These are phyloP conservation scores for Ramularia endophylla DNA, from an alignment of 2,329 filamentous ascomycete species.

Conservation along the genomic window DNA sequence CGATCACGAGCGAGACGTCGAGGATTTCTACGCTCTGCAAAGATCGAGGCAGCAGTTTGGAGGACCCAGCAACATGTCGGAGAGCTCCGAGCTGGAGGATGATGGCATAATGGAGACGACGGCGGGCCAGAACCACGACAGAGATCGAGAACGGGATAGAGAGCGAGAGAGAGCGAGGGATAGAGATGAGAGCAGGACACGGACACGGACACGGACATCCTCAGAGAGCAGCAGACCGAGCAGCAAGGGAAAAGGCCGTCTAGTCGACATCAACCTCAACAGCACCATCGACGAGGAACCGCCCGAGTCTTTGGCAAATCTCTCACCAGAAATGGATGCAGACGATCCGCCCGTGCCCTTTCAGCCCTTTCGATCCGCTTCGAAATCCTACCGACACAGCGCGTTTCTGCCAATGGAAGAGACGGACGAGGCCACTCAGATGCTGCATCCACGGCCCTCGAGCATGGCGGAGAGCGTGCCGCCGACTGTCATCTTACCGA, in stretches of 20 bases:
- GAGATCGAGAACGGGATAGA: conserved; percentile 37
- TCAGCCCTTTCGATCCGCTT: conserved; percentile 23
- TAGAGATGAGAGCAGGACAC: conserved; percentile 38
- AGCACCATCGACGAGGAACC: conserved; percentile 49
- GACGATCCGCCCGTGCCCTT: conserved; percentile 9
- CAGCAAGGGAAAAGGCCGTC: conserved; percentile 55
- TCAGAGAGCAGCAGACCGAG: conserved; percentile 39
- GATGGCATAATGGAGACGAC: conserved; percentile 43
- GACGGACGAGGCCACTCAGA: conserved; percentile 45
- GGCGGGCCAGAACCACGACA: conserved; percentile 30
- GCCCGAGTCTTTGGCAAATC: conserved; percentile 28
- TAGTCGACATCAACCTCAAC: conserved; percentile 85
- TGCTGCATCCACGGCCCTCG: conserved; percentile 40
- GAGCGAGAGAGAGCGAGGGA: no score
- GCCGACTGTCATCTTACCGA: conserved; percentile 51
- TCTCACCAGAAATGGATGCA: neutral
- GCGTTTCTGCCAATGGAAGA: conserved; percentile 40
- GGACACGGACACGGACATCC: no score
- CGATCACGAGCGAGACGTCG: conserved; percentile 66
- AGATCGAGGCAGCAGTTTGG: conserved; percentile 84
- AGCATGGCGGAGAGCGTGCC: conserved; percentile 52
- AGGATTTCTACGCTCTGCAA: conserved; percentile 90
- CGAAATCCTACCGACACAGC: conserved; percentile 30
- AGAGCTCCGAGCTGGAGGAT: conserved; percentile 77
- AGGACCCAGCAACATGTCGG: conserved; percentile 72